Evolutionary conservation across 2,329 filamentous ascomycete genomes (phyloP).

Genomic region (Huntiella decipiens): DNA sequence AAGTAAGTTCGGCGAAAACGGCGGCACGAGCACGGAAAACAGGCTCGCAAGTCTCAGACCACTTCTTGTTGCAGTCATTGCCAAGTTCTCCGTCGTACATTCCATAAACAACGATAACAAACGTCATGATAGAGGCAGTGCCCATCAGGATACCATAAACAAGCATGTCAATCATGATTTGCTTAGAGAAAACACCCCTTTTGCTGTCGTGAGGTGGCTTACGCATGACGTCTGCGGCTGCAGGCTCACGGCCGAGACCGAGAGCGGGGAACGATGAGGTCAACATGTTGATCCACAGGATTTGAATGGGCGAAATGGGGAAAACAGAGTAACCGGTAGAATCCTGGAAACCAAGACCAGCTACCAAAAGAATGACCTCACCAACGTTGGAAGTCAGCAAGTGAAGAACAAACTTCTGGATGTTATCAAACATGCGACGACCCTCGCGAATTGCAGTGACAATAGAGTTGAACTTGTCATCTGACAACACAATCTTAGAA

Average conservation of each 20-base stretch:
- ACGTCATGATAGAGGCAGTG: conserved; percentile 43
- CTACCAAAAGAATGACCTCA: conserved; percentile 62
- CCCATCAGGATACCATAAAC: conserved; percentile 68
- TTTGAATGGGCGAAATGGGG: conserved; percentile 67
- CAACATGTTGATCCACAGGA: conserved; percentile 89
- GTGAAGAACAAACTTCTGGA: conserved; percentile 73
- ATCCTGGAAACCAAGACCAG: conserved; percentile 70
- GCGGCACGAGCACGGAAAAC: conserved; percentile 55
- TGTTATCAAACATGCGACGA: conserved; percentile 71
- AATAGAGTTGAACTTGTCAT: conserved; percentile 79
- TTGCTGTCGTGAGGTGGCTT: conserved; percentile 55
- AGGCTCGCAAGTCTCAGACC: conserved; percentile 33
- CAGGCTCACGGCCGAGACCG: conserved; percentile 63
- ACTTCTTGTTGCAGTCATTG: conserved; percentile 40
- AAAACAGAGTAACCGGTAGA: conserved; percentile 54
- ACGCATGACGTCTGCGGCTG: conserved; percentile 57
- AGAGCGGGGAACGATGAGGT: conserved; percentile 78
- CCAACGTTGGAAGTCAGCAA: conserved; percentile 66
- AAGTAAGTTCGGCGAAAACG: conserved; percentile 55
- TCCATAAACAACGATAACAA: conserved; percentile 44
- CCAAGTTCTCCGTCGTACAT: conserved; percentile 37
- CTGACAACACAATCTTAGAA: conserved; percentile 62
- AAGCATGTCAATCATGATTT: conserved; percentile 61
- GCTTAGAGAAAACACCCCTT: conserved; percentile 55
- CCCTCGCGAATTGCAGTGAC: conserved; percentile 69